phyloP scores from a whole-genome alignment of 169 alveolate genomes.

The Plasmodium vivax region DNA sequence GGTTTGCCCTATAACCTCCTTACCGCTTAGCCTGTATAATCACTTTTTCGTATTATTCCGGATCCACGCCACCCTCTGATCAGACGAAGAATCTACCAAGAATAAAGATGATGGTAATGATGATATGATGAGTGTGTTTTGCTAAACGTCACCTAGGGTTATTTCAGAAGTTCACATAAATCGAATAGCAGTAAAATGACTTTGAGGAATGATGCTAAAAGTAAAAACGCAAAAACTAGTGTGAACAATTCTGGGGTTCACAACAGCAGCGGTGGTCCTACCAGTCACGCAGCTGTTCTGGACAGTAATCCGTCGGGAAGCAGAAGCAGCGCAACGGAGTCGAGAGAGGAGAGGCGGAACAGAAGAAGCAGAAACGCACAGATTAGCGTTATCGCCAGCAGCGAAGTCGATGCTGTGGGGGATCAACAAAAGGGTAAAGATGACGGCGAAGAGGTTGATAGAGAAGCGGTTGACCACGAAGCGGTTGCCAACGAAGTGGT shows the following conservation, averaged over 20 bases:
- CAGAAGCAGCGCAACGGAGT: neutral
- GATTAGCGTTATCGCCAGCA: neutral
- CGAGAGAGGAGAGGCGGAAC: neutral
- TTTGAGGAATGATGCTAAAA: conserved; percentile 9
- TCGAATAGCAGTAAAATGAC: conserved; percentile 20
- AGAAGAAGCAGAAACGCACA: conserved; percentile 5
- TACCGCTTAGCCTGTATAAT: neutral
- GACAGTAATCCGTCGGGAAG: neutral
- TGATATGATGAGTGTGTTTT: neutral
- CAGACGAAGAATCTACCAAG: conserved; percentile 10
- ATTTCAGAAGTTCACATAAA: conserved; percentile 1
- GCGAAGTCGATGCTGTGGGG: neutral
- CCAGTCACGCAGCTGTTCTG: neutral
- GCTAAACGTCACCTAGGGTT: neutral
- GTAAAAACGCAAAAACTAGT: conserved; percentile 1
- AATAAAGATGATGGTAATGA: conserved; percentile 20
- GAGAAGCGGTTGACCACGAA: no score
- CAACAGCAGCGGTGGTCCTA: neutral
- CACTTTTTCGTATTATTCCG: no score
- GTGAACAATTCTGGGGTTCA: neutral
- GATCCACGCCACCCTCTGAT: neutral
- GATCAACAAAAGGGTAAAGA: neutral
- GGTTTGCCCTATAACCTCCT: neutral
- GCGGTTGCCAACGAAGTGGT: neutral
- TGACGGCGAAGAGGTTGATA: neutral